These are phyloP conservation scores for Yarrowia sp. DNA, from an alignment of 805 yeast genomes.

Conservation along the genomic window DNA sequence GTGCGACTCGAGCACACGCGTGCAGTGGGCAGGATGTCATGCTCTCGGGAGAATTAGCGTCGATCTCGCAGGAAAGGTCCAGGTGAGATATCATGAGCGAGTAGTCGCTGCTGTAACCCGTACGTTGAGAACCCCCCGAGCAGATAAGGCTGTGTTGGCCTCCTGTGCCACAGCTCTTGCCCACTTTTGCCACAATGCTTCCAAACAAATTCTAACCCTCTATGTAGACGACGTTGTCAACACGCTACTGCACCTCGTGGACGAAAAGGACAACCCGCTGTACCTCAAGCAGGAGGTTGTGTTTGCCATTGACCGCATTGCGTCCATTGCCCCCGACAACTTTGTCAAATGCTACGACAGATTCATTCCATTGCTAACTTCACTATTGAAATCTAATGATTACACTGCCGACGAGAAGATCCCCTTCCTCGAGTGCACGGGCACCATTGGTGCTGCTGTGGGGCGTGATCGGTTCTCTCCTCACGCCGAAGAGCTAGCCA, in stretches of 20 bases:
- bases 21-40: constrained; percentile 96
- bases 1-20: constrained; percentile 87
- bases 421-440: constrained; percentile 32
- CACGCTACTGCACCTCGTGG: constrained; percentile 75
- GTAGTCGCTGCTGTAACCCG: constrained; percentile 76
- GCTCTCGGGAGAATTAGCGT: constrained; percentile 97
- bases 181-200: constrained; percentile 90
- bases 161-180: constrained; percentile 99
- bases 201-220: constrained; percentile 86
- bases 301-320: constrained; percentile 94
- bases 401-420: constrained; percentile 64
- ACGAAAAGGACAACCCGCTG: constrained; percentile 71
- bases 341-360: constrained; percentile 93
- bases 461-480: constrained; percentile 87
- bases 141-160: constrained; percentile 83
- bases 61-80: constrained; percentile 90
- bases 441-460: constrained; percentile 61
- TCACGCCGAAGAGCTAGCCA: constrained; percentile 70
- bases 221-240: constrained; percentile 81
- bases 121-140: constrained; percentile 62
- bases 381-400: constrained; percentile 73
- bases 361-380: constrained; percentile 84
- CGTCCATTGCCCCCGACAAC: constrained; percentile 91
- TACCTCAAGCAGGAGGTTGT: constrained; percentile 97
- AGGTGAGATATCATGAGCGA: constrained; percentile 76